phyloP scores from a whole-genome alignment of 2,329 filamentous ascomycete species.

The Cercospora sojina region DNA sequence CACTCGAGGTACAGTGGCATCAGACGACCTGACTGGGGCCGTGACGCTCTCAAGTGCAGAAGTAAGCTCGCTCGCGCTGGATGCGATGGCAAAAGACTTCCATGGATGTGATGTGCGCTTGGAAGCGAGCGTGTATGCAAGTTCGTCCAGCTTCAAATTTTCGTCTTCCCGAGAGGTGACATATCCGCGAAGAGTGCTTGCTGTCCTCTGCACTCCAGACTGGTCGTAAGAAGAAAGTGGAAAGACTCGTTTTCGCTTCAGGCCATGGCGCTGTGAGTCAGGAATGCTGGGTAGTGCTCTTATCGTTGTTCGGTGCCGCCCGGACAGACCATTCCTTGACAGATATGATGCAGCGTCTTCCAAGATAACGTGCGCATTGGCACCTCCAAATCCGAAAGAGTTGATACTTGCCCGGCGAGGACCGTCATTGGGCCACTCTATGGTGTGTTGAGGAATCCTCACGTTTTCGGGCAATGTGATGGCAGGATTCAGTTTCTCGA shows the following conservation, averaged over 20 bases:
- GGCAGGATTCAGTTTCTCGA: too few species aligned
- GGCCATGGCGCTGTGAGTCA: not conserved
- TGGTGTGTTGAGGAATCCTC: too few species aligned
- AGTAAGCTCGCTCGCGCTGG: not conserved
- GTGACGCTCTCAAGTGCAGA: not conserved
- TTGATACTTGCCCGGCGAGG: too few species aligned
- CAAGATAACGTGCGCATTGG: slow-evolving; percentile 31
- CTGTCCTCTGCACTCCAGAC: not conserved
- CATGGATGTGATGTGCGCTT: slow-evolving; percentile 7
- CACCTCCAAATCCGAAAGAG: slow-evolving; percentile 27
- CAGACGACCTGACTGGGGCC: slow-evolving; percentile 4
- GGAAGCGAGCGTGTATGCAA: slow-evolving; percentile 17
- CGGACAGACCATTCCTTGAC: too few species aligned
- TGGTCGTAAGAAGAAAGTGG: slow-evolving; percentile 9
- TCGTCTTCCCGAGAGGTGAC: not conserved
- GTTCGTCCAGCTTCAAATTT: not conserved
- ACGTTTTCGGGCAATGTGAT: too few species aligned
- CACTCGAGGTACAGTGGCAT: not conserved
- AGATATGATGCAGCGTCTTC: slow-evolving; percentile 17
- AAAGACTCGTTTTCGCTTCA: not conserved
- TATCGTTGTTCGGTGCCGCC: too few species aligned
- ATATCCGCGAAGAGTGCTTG: not conserved
- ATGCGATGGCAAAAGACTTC: slow-evolving; percentile 11
- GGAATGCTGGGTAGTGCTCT: not conserved
- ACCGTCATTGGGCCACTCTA: too few species aligned